These are phyloP conservation scores for Uronychia setigera DNA, from an alignment of 73 alveolate species.

Conservation along the genomic window DNA sequence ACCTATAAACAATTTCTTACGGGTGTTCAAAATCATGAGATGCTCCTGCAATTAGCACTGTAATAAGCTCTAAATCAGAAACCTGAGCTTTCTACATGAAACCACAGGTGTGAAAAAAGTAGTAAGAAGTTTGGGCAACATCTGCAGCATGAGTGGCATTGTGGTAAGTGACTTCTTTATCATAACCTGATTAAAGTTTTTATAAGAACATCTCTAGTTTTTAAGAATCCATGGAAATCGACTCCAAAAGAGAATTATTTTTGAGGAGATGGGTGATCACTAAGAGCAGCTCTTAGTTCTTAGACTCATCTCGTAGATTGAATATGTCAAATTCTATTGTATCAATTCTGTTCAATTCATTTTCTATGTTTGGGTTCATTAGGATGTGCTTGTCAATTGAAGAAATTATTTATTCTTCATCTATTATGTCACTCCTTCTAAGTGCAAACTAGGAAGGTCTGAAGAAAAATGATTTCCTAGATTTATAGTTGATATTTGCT, in stretches of 20 bases:
- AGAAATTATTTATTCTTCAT: background rate
- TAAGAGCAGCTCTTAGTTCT: slow-evolving; percentile 9
- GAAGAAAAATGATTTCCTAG: background rate
- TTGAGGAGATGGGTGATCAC: background rate
- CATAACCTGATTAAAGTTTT: background rate
- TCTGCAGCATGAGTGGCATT: slow-evolving; percentile 85
- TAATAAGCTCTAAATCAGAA: slow-evolving; percentile 61
- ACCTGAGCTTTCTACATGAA: slow-evolving; percentile 64
- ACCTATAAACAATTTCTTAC: slow-evolving; percentile 20
- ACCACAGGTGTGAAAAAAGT: slow-evolving; percentile 71
- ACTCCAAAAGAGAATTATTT: background rate
- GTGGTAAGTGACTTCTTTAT: slow-evolving; percentile 59
- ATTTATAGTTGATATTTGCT: background rate
- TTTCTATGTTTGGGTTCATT: background rate
- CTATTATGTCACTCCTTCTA: background rate
- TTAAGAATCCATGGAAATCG: slow-evolving; percentile 12
- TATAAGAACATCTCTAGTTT: slow-evolving; percentile 1
- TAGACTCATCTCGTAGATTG: slow-evolving; percentile 8
- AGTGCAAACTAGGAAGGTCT: background rate
- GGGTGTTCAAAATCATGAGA: slow-evolving; percentile 85
- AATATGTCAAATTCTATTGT: slow-evolving; percentile 10
- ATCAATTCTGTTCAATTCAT: background rate
- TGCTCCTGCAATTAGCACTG: slow-evolving; percentile 63
- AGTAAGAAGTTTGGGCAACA: slow-evolving; percentile 79
- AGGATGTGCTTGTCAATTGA: background rate